A percentile compares a stretch with the other conserved stretches of the same genome.
phyloP scores from a whole-genome alignment of 116 monocot species.

The Dioscorea cayenensis region DNA sequence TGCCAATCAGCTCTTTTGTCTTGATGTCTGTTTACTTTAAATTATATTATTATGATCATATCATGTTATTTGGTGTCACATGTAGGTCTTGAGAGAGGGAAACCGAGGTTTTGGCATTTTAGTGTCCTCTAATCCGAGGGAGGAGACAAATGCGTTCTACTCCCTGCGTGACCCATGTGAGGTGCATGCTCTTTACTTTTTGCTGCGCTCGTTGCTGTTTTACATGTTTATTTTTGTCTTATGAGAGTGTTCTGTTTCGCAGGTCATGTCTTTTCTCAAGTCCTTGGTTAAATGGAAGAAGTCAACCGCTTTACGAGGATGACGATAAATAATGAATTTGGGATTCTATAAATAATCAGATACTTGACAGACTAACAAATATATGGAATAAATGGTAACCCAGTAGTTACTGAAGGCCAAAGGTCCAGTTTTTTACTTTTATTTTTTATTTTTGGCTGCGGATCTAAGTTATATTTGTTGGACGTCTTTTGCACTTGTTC shows the following conservation, averaged over 20 bases:
- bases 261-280: slow-evolving; percentile 76
- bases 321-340: not conserved
- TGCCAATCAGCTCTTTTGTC: not conserved
- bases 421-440: too few species aligned
- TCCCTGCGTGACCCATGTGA: slow-evolving; percentile 80
- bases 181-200: slow-evolving; percentile 28
- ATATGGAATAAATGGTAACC: too few species aligned
- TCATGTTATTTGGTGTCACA: too few species aligned
- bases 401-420: too few species aligned
- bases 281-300: slow-evolving; percentile 59
- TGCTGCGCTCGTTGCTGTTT: not conserved
- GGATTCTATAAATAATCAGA: not conserved
- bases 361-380: not conserved
- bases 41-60: not conserved
- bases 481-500: too few species aligned
- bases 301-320: not conserved
- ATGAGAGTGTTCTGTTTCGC: not conserved
- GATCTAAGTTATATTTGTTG: too few species aligned
- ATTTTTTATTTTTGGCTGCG: too few species aligned
- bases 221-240: too few species aligned
- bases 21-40: not conserved
- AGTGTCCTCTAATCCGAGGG: slow-evolving; percentile 81
- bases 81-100: slow-evolving; percentile 55
- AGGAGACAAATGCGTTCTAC: slow-evolving; percentile 76
- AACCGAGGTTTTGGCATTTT: slow-evolving; percentile 79